phyloP scores from a whole-genome alignment of 306 rosid species.

The Acacia melanoxylon region DNA sequence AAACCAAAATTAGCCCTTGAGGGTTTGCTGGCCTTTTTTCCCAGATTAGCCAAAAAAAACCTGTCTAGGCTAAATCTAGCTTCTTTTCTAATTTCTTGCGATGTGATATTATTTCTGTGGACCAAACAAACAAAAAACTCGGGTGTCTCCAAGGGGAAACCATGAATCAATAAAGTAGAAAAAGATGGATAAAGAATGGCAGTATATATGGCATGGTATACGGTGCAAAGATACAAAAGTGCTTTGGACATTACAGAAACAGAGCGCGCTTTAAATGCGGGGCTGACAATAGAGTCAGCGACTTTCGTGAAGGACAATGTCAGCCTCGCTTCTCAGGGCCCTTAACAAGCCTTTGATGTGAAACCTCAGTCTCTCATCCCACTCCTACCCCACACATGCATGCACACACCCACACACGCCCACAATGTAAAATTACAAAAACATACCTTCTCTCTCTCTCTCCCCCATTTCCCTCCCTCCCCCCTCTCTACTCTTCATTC shows the following conservation, averaged over 20 bases:
- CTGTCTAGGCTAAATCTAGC: slow-evolving; percentile 4
- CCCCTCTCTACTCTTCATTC: neutral
- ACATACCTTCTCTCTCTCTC: neutral
- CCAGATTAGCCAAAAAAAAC: neutral
- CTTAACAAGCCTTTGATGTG: slow-evolving; percentile 47
- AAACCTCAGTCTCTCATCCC: slow-evolving; percentile 45
- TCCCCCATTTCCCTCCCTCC: neutral
- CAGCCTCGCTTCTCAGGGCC: slow-evolving; percentile 35
- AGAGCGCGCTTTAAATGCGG: slow-evolving; percentile 49
- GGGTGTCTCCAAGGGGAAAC: neutral
- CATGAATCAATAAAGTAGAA: neutral
- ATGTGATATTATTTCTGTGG: neutral
- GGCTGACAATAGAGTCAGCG: slow-evolving; percentile 50
- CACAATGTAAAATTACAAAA: neutral
- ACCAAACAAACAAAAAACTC: neutral
- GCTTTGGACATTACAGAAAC: slow-evolving; percentile 9
- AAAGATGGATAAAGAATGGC: slow-evolving; percentile 1
- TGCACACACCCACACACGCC: slow-evolving; percentile 22
- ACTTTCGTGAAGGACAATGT: slow-evolving; percentile 52
- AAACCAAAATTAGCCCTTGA: neutral
- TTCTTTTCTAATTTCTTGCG: neutral
- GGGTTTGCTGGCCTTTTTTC: neutral
- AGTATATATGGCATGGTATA: neutral
- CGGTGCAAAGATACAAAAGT: neutral
- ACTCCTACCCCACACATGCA: slow-evolving; percentile 26